phyloP scores from a whole-genome alignment of 495 filamentous ascomycete species.

The Aspergillus panamensis region DNA sequence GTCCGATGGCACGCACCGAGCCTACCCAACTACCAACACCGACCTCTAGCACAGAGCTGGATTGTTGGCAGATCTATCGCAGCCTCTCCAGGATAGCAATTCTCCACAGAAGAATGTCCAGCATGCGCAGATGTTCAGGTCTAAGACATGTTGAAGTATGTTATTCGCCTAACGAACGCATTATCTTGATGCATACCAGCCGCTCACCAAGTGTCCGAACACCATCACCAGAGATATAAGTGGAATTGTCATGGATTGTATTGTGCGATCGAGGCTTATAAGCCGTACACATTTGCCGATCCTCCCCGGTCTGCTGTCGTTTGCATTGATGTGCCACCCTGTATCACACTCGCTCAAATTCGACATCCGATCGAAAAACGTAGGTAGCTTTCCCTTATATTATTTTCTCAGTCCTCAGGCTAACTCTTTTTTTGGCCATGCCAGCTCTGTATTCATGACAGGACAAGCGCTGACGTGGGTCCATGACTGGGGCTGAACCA shows the following conservation, averaged over 20 bases:
- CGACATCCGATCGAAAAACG: no score
- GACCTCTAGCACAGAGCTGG: not conserved
- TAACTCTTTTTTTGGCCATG: no score
- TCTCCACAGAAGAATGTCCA: not conserved
- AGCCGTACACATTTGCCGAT: not conserved
- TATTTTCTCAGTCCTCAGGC: no score
- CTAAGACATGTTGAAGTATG: not conserved
- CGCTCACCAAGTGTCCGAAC: not conserved
- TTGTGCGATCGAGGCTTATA: not conserved
- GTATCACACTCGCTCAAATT: not conserved
- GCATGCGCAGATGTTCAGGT: not conserved
- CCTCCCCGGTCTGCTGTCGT: no score
- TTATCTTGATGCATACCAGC: not conserved
- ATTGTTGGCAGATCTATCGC: not conserved
- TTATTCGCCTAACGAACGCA: not conserved
- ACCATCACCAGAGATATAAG: not conserved
- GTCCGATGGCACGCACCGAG: not conserved
- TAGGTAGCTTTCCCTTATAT: no score
- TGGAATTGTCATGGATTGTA: not conserved
- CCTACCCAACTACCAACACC: not conserved
- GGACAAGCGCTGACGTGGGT: not conserved
- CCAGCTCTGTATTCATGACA: not conserved
- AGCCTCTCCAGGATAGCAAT: not conserved
- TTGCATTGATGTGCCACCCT: constrained; percentile 1
- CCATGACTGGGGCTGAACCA: not conserved